Conservation (phyloP, 345 rosid genomes). For the Litchi chinensis region DNA sequence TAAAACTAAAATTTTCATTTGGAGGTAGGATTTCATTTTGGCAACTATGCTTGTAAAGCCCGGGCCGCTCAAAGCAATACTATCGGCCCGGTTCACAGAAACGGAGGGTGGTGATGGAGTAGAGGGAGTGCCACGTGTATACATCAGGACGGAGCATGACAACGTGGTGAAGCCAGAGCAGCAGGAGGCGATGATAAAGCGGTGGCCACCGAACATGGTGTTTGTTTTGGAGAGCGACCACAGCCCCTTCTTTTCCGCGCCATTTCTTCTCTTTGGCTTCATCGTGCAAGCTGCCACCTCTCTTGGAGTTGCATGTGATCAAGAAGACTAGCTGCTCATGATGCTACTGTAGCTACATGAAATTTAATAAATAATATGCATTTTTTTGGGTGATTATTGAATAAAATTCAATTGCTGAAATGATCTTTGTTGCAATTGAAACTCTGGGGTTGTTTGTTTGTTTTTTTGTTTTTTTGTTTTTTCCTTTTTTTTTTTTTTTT, state of each 20-base stretch:
- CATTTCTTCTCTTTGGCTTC: slow-evolving; percentile 65
- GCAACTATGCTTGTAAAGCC: slow-evolving; percentile 77
- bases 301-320: not conserved
- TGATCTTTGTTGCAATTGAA: no score
- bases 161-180: slow-evolving; percentile 67
- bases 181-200: slow-evolving; percentile 71
- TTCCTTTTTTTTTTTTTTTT: no score
- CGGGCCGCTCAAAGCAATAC: slow-evolving; percentile 62
- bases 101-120: slow-evolving; percentile 13
- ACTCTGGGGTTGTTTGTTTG: no score
- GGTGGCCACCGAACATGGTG: slow-evolving; percentile 71
- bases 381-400: no score
- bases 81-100: slow-evolving; percentile 43
- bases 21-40: slow-evolving; percentile 62
- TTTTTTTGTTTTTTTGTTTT: no score
- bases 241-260: slow-evolving; percentile 80
- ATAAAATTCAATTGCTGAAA: no score
- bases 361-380: no score
- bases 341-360: no score
- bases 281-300: slow-evolving; percentile 65
- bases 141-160: slow-evolving; percentile 69
- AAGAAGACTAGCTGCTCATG: no score
- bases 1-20: no score
- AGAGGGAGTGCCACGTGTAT: slow-evolving; percentile 54
- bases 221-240: slow-evolving; percentile 72